A percentile compares a stretch with the other conserved stretches of the same genome.
phyloP scores from a whole-genome alignment of 192 early-diverging fungal genomes.

The Mortierella antarctica region DNA sequence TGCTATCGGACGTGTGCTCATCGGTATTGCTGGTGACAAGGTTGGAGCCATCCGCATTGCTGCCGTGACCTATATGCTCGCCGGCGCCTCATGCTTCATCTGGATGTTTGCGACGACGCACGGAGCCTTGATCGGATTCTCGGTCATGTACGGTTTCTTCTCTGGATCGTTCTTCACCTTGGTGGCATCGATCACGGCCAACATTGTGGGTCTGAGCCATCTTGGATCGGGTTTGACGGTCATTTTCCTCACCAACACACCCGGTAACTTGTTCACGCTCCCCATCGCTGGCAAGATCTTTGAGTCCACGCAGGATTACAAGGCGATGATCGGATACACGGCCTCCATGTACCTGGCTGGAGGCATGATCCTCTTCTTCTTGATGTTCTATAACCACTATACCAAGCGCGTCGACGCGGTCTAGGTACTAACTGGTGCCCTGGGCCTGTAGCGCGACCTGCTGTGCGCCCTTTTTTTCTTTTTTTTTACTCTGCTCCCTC shows the following conservation, averaged over 20 bases:
- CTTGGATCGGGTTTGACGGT: constrained; percentile 36
- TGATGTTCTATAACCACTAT: constrained; percentile 17
- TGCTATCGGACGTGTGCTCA: constrained; percentile 36
- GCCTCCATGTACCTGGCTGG: constrained; percentile 30
- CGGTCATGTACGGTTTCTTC: constrained; percentile 39
- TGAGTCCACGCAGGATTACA: constrained; percentile 15
- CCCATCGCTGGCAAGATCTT: constrained; percentile 39
- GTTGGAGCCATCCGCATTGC: constrained; percentile 48
- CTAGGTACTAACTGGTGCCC: not conserved
- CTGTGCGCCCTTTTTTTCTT: too few species aligned
- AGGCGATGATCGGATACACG: constrained; percentile 40
- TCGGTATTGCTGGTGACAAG: constrained; percentile 46
- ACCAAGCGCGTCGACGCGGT: constrained; percentile 11
- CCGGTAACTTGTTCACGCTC: constrained; percentile 47
- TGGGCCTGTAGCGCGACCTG: too few species aligned
- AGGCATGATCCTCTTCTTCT: constrained; percentile 11
- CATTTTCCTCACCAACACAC: constrained; percentile 43
- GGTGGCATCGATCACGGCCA: constrained; percentile 38
- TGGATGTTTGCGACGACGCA: constrained; percentile 56
- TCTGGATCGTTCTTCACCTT: constrained; percentile 39
- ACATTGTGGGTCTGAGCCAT: constrained; percentile 22
- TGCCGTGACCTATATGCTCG: constrained; percentile 19
- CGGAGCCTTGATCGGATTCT: constrained; percentile 35
- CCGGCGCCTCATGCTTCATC: constrained; percentile 43
- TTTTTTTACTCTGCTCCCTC: too few species aligned